Evolutionary conservation across 441 rosid species (phyloP).

Genomic region (Dalechampia spathulata): DNA sequence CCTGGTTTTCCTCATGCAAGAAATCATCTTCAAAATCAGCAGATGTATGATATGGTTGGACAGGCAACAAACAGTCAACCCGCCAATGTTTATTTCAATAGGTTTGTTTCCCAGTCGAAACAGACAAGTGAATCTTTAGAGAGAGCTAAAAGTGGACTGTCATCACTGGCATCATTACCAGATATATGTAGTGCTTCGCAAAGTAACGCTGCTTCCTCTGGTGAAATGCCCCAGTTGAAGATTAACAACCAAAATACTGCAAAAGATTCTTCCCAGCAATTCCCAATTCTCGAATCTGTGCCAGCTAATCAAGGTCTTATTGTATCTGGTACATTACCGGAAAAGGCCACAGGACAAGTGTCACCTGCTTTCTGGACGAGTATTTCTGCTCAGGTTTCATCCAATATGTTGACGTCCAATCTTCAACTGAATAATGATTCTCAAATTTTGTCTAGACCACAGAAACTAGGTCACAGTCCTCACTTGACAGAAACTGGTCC

Average conservation of each 20-base stretch:
- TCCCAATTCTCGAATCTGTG: conserved; percentile 41
- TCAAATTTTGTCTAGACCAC: conserved; percentile 28
- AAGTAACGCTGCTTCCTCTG: conserved; percentile 26
- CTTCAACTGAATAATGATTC: conserved; percentile 27
- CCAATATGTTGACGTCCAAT: conserved; percentile 27
- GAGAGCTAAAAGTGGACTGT: conserved; percentile 34
- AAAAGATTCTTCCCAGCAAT: conserved; percentile 34
- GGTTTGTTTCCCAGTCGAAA: conserved; percentile 33
- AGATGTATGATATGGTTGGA: conserved; percentile 27
- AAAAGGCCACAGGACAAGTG: conserved; percentile 27
- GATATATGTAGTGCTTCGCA: conserved; percentile 14
- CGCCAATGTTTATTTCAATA: conserved; percentile 28
- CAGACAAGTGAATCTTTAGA: conserved; percentile 32
- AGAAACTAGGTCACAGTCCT: conserved; percentile 30
- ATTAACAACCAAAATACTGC: conserved; percentile 22
- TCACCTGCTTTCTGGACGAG: conserved; percentile 31
- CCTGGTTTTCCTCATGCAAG: conserved; percentile 42
- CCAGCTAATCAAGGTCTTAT: conserved; percentile 30
- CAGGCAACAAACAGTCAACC: conserved; percentile 24
- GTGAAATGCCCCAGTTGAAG: conserved; percentile 24
- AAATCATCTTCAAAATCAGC: conserved; percentile 39
- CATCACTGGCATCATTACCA: conserved; percentile 19
- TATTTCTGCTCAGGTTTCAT: conserved; percentile 29
- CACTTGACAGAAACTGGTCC: conserved; percentile 27
- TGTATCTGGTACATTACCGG: conserved; percentile 33